These are phyloP conservation scores for Candida anutae DNA, from an alignment of 1,139 yeast species.

Conservation along the genomic window DNA sequence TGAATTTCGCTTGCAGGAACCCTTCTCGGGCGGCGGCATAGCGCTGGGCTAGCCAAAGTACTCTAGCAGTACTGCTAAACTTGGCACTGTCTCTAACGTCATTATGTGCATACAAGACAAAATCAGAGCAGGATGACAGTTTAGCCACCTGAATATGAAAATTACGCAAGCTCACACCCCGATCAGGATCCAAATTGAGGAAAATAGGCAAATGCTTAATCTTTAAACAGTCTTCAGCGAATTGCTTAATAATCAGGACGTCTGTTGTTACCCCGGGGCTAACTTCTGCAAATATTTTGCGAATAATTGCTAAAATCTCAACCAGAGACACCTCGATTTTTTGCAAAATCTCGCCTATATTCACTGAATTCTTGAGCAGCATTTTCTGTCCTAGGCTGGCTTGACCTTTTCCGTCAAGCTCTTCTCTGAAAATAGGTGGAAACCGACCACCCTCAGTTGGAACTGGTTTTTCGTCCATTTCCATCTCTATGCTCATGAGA, in stretches of 20 bases:
- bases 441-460: constrained; percentile 2
- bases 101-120: constrained; percentile 44
- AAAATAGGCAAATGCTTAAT: constrained; percentile 46
- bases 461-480: constrained; percentile 10
- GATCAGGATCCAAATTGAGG: constrained; percentile 51
- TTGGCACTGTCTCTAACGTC: constrained; percentile 1
- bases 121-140: constrained; percentile 59
- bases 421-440: neutral
- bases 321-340: constrained; percentile 32
- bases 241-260: constrained; percentile 9
- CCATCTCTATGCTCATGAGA: constrained; percentile 46
- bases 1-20: constrained; percentile 5
- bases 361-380: constrained; percentile 55
- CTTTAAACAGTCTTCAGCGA: constrained; percentile 36
- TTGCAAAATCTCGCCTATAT: constrained; percentile 50
- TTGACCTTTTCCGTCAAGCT: neutral
- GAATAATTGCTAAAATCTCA: constrained; percentile 23
- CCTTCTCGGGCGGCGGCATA: constrained; percentile 15
- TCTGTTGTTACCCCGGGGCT: constrained; percentile 7
- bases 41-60: constrained; percentile 50
- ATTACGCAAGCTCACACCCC: constrained; percentile 65
- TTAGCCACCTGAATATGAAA: constrained; percentile 74
- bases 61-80: constrained; percentile 32
- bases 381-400: neutral
- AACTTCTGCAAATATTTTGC: constrained; percentile 12